Evolutionary conservation across 495 filamentous ascomycete species (phyloP), one percentile per base, ranked within the genome.

Genomic region (Thozetella sp.): DNA sequence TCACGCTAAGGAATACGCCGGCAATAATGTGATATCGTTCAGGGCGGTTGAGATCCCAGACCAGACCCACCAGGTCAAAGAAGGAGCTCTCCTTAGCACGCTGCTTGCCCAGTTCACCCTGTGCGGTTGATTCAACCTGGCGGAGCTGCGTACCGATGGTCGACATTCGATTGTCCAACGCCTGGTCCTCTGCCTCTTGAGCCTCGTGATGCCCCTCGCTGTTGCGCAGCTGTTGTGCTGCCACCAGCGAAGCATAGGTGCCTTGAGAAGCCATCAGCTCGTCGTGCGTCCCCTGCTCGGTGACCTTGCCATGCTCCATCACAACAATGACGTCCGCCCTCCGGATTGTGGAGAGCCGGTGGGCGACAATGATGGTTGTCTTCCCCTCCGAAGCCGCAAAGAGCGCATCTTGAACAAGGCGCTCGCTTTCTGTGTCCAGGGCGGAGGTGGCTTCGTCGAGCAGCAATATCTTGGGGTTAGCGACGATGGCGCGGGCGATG

Each of bases 401-500:
- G 22, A 97, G 80, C 20, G 93, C 93, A 50, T 90, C 90, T 74
- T 97, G 93, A 1, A 97, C 93, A 10, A 94, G 88, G 25, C 90
- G 90, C 74, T 96, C 93, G 17, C 89, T 92, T 67, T 91, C 93
- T 30, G 93, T 95, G 69, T 97, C 93, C 23, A 97, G 79, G 3
- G 91, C 91, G 20, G 89, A 92, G 0, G 93, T 97, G 25, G 93
- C 93, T 71, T 97, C 93, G 69, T 97, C 93, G 19, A 97, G 85
- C 3, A 97, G 75, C 1, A 97, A 78, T 67, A 97, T 92, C 76
- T 93, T 93, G 4, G 93, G 93, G 67, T 97, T 88, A 43, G 85
- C 89, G 37, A 96, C 90, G 55, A 97, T 85, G 25, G 93, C 93
- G 64, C 93, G 84, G 2, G 93, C 93, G 59, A 72, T 48, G 12